Percentiles rank a stretch among this genome's conserved stretches.
These are phyloP conservation scores for Laburnicola sp. DNA, from an alignment of 2,329 filamentous ascomycete genomes.

Conservation along the genomic window DNA sequence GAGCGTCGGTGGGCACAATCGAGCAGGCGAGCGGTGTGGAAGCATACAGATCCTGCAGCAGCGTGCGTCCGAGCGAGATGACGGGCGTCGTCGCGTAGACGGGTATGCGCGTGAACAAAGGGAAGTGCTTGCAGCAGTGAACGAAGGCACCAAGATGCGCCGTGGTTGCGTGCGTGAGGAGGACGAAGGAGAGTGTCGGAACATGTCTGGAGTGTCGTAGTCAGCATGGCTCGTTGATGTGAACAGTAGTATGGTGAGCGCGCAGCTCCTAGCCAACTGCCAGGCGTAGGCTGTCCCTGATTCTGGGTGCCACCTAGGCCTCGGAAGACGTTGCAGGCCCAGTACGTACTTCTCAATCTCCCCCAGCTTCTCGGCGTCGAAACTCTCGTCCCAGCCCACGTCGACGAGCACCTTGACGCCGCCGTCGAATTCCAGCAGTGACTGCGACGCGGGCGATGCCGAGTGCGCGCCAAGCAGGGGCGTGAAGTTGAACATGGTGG, in stretches of 20 bases:
- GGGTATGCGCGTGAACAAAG: conserved; percentile 86
- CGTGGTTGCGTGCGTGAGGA: conserved; percentile 90
- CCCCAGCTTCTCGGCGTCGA: conserved; percentile 78
- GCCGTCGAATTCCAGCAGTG: conserved; percentile 93
- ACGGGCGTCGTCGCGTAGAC: conserved; percentile 94
- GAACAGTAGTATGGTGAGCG: conserved; percentile 2
- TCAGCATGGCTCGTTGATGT: conserved; percentile 8
- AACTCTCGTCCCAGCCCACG: conserved; percentile 92
- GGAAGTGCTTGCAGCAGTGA: conserved; percentile 96
- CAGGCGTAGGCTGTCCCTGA: neutral
- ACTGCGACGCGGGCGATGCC: conserved; percentile 83
- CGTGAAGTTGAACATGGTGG: conserved; percentile 90
- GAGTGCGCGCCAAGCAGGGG: conserved; percentile 89
- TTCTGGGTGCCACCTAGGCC: neutral
- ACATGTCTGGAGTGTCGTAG: conserved; percentile 65
- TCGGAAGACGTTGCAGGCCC: neutral
- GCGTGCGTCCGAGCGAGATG: conserved; percentile 85
- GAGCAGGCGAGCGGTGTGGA: conserved; percentile 87
- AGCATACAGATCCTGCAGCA: conserved; percentile 88
- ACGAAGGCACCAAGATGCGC: conserved; percentile 91
- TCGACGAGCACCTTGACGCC: conserved; percentile 94
- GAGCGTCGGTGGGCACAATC: conserved; percentile 71
- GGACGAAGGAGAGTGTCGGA: conserved; percentile 87
- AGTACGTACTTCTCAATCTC: conserved; percentile 81
- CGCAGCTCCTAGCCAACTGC: conserved; percentile 1